Percentiles rank a stretch among this genome's conserved stretches.
Evolutionary conservation across 2,329 filamentous ascomycete species (phyloP).

Genomic region (Ophiocordyceps camponoti-saundersi): DNA sequence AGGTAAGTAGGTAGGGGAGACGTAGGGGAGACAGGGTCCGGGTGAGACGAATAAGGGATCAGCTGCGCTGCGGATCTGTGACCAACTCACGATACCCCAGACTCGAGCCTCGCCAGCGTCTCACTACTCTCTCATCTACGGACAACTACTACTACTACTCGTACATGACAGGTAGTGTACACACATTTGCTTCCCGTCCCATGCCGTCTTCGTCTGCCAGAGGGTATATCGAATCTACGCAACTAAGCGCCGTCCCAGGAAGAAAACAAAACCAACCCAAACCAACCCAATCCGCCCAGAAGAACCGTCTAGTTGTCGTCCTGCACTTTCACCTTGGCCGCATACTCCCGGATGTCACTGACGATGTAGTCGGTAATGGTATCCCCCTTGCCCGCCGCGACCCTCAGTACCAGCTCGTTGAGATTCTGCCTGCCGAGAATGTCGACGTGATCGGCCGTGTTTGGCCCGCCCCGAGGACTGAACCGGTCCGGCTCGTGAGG

Average conservation of each 20-base stretch:
- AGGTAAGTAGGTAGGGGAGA: no score
- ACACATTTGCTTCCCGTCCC: background rate
- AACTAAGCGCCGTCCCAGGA: slow-evolving; percentile 1
- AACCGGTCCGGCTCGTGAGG: slow-evolving; percentile 89
- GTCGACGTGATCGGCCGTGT: slow-evolving; percentile 82
- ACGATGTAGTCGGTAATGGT: slow-evolving; percentile 61
- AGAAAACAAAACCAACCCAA: background rate
- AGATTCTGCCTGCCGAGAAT: slow-evolving; percentile 78
- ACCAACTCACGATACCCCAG: background rate
- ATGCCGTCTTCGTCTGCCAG: background rate
- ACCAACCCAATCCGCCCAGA: no score
- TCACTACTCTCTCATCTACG: background rate
- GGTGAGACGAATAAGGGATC: no score
- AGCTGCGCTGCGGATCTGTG: background rate
- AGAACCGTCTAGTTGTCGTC: slow-evolving; percentile 32
- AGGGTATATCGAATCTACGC: slow-evolving; percentile 1
- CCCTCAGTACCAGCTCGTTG: slow-evolving; percentile 76
- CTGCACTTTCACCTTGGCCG: slow-evolving; percentile 66
- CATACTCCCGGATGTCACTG: slow-evolving; percentile 70
- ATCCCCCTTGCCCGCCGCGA: slow-evolving; percentile 73
- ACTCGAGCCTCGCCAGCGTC: background rate
- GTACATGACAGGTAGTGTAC: background rate
- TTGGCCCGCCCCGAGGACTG: slow-evolving; percentile 57
- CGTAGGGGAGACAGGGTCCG: no score
- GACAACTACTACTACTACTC: background rate